phyloP scores from a whole-genome alignment of 1,284 basidiomycete species.

The Puccinia hordei region DNA sequence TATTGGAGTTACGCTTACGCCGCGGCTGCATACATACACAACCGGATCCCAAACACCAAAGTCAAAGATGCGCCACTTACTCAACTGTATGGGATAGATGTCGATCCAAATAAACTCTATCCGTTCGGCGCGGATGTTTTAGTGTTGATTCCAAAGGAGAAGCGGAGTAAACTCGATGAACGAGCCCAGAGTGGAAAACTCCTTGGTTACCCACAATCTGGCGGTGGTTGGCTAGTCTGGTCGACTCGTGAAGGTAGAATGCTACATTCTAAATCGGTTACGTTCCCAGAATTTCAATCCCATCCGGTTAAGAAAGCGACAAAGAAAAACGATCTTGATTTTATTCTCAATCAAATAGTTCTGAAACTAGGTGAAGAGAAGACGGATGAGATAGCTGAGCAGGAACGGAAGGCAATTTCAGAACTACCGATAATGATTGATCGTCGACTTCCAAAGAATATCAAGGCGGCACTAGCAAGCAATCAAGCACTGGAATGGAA shows the following conservation, averaged over 20 bases:
- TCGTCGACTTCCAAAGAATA: background rate
- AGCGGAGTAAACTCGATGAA: background rate
- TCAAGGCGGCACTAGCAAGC: background rate
- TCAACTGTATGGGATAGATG: background rate
- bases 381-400: background rate
- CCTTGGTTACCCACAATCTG: background rate
- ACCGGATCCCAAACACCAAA: constrained; percentile 25
- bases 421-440: background rate
- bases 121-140: constrained; percentile 13
- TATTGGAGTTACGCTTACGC: constrained; percentile 22
- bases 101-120: background rate
- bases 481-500: background rate
- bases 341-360: background rate
- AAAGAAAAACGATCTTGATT: background rate
- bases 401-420: background rate
- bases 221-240: background rate
- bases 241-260: too few relatives aligned
- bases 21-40: background rate
- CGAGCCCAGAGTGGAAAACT: background rate
- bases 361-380: constrained; percentile 5
- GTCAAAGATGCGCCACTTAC: background rate
- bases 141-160: background rate
- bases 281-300: constrained; percentile 5
- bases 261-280: background rate
- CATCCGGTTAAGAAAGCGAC: background rate